A percentile compares a stretch with the other conserved stretches of the same genome.
These are phyloP conservation scores for Vitis hybrid DNA, from an alignment of 177 flowering plant genomes.

Conservation along the genomic window DNA sequence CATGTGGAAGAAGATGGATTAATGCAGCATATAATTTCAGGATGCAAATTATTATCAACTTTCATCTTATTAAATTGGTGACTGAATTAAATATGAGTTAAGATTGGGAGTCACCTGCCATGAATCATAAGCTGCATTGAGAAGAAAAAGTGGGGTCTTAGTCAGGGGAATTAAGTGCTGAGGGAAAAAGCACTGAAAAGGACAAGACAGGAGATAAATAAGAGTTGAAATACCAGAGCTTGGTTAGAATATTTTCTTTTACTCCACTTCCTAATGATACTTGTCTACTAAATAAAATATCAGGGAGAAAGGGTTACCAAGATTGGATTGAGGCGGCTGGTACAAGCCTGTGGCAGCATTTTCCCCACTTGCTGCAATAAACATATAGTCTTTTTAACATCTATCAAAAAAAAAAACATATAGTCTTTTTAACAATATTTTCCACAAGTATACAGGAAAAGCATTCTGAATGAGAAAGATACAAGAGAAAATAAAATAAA, in stretches of 20 bases:
- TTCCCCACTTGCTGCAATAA: conserved; percentile 47
- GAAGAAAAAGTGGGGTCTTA: conserved; percentile 79
- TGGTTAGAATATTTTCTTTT: no score
- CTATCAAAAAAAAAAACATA: background rate
- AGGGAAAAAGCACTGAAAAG: conserved; percentile 92
- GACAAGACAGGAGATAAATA: background rate
- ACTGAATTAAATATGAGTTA: background rate
- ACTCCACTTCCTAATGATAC: no score
- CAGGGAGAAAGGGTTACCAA: conserved; percentile 43
- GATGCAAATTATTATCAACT: no score
- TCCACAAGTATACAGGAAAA: no score
- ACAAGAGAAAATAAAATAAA: no score
- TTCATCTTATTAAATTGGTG: background rate
- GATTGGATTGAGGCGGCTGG: conserved; percentile 66
- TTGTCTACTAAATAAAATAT: no score
- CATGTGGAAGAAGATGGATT: no score
- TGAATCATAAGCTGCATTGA: conserved; percentile 92
- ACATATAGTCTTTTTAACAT: background rate
- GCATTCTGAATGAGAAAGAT: no score
- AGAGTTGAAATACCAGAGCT: no score
- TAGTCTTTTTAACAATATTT: background rate
- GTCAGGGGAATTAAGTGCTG: conserved; percentile 68
- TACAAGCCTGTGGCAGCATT: conserved; percentile 73
- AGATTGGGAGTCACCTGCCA: conserved; percentile 75
- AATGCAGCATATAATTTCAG: no score